These are phyloP conservation scores for Silybum marianum DNA, from an alignment of 129 eudicot genomes.

Conservation along the genomic window DNA sequence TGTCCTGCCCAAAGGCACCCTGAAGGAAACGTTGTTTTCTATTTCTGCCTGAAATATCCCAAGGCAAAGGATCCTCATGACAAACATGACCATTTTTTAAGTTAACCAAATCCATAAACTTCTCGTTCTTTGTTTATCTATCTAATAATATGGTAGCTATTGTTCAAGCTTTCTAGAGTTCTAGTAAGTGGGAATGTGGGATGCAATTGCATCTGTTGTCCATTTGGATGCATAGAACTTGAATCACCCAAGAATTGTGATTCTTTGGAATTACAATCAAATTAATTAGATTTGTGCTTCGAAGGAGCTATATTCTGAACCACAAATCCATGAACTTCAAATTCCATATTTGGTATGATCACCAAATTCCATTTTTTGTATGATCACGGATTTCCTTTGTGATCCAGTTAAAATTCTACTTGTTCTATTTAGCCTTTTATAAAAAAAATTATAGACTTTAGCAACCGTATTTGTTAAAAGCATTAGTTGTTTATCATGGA, in stretches of 20 bases:
- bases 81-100: not conserved
- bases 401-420: not conserved
- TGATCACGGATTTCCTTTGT: not conserved
- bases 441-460: not conserved
- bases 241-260: too few species aligned
- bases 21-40: not conserved
- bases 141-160: conserved; percentile 6
- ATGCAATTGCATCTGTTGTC: not conserved
- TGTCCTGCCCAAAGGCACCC: not conserved
- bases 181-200: conserved; percentile 15
- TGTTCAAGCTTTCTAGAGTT: not conserved
- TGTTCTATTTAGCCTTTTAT: not conserved
- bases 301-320: not conserved
- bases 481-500: not conserved
- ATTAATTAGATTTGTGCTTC: not conserved
- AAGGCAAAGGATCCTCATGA: not conserved
- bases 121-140: not conserved
- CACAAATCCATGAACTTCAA: not conserved
- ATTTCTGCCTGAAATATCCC: not conserved
- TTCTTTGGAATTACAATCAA: too few species aligned
- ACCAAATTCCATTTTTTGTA: not conserved
- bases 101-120: not conserved
- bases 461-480: not conserved
- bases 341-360: conserved; percentile 1
- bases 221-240: conserved; percentile 6